phyloP scores from a whole-genome alignment of 75 land plant genomes.

The Selaginella tamariscina region DNA sequence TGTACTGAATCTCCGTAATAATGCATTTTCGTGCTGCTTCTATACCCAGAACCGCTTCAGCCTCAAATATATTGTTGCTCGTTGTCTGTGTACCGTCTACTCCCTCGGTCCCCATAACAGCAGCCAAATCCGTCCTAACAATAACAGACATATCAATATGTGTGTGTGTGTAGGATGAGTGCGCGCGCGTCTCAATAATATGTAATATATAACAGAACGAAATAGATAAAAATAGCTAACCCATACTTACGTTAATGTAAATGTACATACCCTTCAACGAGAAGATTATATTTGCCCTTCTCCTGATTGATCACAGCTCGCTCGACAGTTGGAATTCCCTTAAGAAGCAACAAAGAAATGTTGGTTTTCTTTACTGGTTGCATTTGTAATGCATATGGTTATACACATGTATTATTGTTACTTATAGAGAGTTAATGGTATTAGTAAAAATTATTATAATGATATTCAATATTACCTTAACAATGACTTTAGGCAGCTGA shows the following conservation, averaged over 20 bases:
- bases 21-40: slow-evolving; percentile 82
- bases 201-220: neutral
- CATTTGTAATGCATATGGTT: too few relatives aligned
- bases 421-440: too few relatives aligned
- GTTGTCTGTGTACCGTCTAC: slow-evolving; percentile 51
- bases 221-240: neutral
- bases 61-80: slow-evolving; percentile 78
- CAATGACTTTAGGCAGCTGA: slow-evolving; percentile 54
- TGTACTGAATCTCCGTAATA: slow-evolving; percentile 65
- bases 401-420: too few relatives aligned
- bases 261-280: slow-evolving; percentile 73
- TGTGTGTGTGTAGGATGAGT: neutral
- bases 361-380: too few relatives aligned
- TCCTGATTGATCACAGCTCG: slow-evolving; percentile 60
- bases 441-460: too few relatives aligned
- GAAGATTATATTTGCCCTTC: slow-evolving; percentile 41
- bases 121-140: slow-evolving; percentile 1
- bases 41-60: slow-evolving; percentile 66
- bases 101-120: slow-evolving; percentile 83
- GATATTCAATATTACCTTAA: slow-evolving; percentile 57
- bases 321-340: slow-evolving; percentile 78
- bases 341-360: neutral
- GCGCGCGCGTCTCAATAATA: neutral
- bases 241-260: neutral
- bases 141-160: neutral